A percentile compares a stretch with the other conserved stretches of the same genome.
phyloP scores from a whole-genome alignment of 306 rosid genomes.

The Chamaecrista fasciculata region DNA sequence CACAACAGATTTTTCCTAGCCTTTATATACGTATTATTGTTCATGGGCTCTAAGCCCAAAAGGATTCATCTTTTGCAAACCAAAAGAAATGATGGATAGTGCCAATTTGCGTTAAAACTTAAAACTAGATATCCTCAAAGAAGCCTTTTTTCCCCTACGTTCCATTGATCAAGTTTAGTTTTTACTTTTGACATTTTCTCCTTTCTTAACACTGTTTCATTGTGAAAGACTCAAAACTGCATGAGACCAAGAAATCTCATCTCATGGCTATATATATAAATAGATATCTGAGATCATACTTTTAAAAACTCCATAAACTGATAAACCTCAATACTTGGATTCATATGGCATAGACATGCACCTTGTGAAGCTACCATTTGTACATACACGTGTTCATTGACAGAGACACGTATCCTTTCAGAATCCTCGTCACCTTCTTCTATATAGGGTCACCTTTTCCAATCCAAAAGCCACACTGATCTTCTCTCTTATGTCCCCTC shows the following conservation, averaged over 20 bases:
- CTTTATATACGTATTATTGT: background rate
- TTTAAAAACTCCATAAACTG: too few relatives aligned
- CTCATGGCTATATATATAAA: too few relatives aligned
- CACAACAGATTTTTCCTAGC: background rate
- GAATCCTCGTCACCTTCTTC: constrained; percentile 13
- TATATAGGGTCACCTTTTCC: constrained; percentile 36
- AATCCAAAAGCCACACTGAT: constrained; percentile 10
- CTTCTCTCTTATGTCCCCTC: background rate
- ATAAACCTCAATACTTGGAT: constrained; percentile 2
- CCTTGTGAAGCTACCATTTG: constrained; percentile 47
- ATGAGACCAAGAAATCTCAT: background rate
- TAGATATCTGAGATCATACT: too few relatives aligned
- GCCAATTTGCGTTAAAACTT: too few relatives aligned
- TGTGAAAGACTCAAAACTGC: background rate
- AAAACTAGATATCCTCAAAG: too few relatives aligned
- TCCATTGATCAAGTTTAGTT: background rate
- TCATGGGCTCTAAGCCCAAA: background rate
- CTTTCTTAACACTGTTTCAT: background rate
- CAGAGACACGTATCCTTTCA: constrained; percentile 43
- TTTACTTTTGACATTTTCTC: too few relatives aligned
- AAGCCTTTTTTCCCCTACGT: too few relatives aligned
- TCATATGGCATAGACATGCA: constrained; percentile 9
- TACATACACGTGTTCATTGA: constrained; percentile 49
- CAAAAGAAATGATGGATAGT: too few relatives aligned
- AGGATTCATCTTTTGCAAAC: too few relatives aligned